These are phyloP conservation scores for Hypoxylon sp. DNA, from an alignment of 2,329 filamentous ascomycete species.

Conservation along the genomic window DNA sequence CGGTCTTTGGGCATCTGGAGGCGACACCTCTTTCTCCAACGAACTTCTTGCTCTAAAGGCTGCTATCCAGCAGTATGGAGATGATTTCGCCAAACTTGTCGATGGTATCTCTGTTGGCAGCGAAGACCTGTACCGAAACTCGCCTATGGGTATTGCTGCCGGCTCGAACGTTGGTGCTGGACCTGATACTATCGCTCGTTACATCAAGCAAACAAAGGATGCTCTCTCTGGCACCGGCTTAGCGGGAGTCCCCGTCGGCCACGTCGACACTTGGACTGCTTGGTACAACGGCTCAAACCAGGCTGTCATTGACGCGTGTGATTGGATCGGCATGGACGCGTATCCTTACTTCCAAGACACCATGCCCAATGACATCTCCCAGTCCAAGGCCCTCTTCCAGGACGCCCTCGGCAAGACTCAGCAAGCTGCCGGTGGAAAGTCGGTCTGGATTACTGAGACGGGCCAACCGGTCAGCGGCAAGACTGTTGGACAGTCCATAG, in stretches of 20 bases:
- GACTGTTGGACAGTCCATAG: conserved; percentile 72
- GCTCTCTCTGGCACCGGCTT: conserved; percentile 75
- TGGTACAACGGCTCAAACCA: conserved; percentile 82
- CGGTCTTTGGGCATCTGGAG: conserved; percentile 85
- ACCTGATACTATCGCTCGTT: conserved; percentile 74
- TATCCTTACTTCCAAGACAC: conserved; percentile 88
- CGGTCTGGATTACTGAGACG: conserved; percentile 89
- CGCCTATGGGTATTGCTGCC: conserved; percentile 76
- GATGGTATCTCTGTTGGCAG: conserved; percentile 88
- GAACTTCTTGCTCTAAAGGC: conserved; percentile 80
- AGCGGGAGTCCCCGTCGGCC: conserved; percentile 74
- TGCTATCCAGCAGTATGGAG: conserved; percentile 79
- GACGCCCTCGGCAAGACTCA: conserved; percentile 74
- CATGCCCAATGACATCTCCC: conserved; percentile 74
- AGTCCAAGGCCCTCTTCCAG: conserved; percentile 77
- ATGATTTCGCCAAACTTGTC: conserved; percentile 74
- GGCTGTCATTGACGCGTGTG: conserved; percentile 76
- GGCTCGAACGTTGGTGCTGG: conserved; percentile 73
- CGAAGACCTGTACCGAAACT: conserved; percentile 88
- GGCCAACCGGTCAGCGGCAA: conserved; percentile 85
- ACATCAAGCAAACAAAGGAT: conserved; percentile 78
- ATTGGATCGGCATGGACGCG: conserved; percentile 88
- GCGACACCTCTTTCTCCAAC: conserved; percentile 74
- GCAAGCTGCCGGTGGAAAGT: conserved; percentile 73
- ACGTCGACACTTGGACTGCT: conserved; percentile 91